Evolutionary conservation across 768 basidiomycete species (phyloP).

Genomic region (Lactifluus pinguis): DNA sequence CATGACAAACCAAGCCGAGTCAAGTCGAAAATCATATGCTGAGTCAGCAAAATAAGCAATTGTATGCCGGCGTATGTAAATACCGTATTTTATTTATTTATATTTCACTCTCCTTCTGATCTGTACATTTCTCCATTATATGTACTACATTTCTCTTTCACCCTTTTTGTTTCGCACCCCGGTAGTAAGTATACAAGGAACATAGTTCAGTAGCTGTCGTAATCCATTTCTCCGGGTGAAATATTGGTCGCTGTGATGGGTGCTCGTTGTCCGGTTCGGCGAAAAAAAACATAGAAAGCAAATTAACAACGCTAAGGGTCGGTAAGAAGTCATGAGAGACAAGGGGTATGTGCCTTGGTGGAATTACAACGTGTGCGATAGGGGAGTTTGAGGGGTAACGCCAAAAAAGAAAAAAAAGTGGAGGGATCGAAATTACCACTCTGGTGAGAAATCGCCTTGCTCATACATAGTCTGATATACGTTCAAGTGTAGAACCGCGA

Average conservation of each 20-base stretch:
- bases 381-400: conserved; percentile 12
- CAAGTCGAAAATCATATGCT: neutral
- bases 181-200: conserved; percentile 9
- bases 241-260: neutral
- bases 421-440: conserved; percentile 14
- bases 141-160: neutral
- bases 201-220: conserved; percentile 12
- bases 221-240: conserved; percentile 3
- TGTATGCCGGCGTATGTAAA: neutral
- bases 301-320: conserved; percentile 9
- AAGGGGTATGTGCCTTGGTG: conserved; percentile 14
- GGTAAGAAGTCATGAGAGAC: conserved; percentile 4
- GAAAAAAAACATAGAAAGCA: conserved; percentile 6
- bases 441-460: conserved; percentile 41
- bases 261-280: neutral
- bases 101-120: neutral
- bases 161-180: neutral
- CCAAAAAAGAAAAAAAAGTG: neutral
- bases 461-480: conserved; percentile 75
- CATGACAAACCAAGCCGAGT: too few species aligned
- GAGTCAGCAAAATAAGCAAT: neutral
- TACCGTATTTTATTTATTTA: neutral
- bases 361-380: conserved; percentile 6
- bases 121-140: neutral
- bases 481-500: conserved; percentile 52